Base-by-base conservation (phyloP, 2,329 filamentous ascomycete species). In the Paramyrothecium roridum region DNA sequence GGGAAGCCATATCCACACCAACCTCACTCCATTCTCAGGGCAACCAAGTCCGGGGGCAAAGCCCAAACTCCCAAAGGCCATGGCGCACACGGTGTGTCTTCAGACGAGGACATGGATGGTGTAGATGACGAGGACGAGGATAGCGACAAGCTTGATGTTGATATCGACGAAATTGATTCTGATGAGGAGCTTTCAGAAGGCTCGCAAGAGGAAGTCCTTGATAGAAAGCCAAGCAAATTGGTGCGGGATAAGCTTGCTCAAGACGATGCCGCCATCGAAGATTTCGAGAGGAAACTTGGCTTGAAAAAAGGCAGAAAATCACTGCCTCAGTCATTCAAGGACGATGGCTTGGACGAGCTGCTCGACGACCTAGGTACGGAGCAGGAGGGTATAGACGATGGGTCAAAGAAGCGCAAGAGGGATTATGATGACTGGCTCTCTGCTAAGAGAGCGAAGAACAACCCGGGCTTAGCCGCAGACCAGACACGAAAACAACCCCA, bases 191-290 rank as follows among this genome's bases (percentile, higher is more conserved):
- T 67, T 6, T 63, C 67, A 7, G 53, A 65, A 55, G 70, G 50
- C 61, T 63, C 49, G 61, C 26, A 30, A 30, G 26, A 30, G 10
- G 10, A 4, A 10, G 26, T 13, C 37, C 13, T 19, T 6, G n/a
- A 13, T 8, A 45, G 58, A 63, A 54, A 54, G 73, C 68, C 50
- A 61, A 49, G 8, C 53, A 50, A 20, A 33, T 52, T 57, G 2
- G 53, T 60, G 60, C 20, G 67, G 85, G n/a, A 84, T 80, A 65
- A 81, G 62, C 76, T 97, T 4, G 86, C 84, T 1, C 80, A 90
- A 58, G 93, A 99, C 56, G 92, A 98, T 65, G 90, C 86, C 2
- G 91, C 96, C 63, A 98, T 99, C 62, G 87, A 88, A 20, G 86
- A 86, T 3, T 76, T 97, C 33, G 95, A 99, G 74, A 92, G 88